Evolutionary conservation across 1,284 basidiomycete genomes (phyloP).

Genomic region (Rhodotorula sp.): DNA sequence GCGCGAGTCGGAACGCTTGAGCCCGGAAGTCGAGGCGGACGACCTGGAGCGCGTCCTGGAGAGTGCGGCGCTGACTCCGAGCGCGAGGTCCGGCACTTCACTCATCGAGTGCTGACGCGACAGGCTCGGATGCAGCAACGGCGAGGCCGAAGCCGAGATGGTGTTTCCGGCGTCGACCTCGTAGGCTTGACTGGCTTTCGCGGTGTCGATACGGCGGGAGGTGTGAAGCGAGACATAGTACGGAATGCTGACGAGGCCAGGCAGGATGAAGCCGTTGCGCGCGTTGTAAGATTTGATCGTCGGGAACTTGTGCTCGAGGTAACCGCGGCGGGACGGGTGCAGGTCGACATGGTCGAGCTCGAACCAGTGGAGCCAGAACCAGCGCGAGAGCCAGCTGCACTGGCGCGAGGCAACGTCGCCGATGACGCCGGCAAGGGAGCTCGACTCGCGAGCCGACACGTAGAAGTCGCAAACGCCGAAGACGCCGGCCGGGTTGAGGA

Average conservation of each 20-base stretch:
- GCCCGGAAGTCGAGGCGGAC: constrained; percentile 13
- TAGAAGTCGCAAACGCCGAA: constrained; percentile 78
- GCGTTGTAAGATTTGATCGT: constrained; percentile 53
- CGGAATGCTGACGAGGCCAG: constrained; percentile 67
- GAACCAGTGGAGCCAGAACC: constrained; percentile 62
- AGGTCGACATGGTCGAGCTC: constrained; percentile 73
- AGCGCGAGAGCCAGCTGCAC: constrained; percentile 68
- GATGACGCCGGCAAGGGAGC: constrained; percentile 57
- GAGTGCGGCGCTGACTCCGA: constrained; percentile 36
- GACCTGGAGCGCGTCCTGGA: constrained; percentile 41
- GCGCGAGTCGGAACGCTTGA: constrained; percentile 20
- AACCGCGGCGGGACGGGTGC: constrained; percentile 63
- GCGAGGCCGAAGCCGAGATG: constrained; percentile 53
- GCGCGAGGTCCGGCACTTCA: constrained; percentile 30
- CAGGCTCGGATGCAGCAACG: constrained; percentile 47
- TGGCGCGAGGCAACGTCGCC: constrained; percentile 64
- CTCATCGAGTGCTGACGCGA: not conserved
- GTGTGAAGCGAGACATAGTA: constrained; percentile 57
- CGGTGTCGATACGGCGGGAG: constrained; percentile 54
- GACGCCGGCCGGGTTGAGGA: constrained; percentile 67
- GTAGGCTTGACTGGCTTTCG: constrained; percentile 62
- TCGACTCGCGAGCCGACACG: constrained; percentile 63
- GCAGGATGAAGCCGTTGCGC: constrained; percentile 67
- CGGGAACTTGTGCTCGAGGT: constrained; percentile 77
- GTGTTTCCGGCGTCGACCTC: constrained; percentile 69